Conservation (phyloP, 176 grass and related monocot species). For the Tillandsia fasciculata region DNA sequence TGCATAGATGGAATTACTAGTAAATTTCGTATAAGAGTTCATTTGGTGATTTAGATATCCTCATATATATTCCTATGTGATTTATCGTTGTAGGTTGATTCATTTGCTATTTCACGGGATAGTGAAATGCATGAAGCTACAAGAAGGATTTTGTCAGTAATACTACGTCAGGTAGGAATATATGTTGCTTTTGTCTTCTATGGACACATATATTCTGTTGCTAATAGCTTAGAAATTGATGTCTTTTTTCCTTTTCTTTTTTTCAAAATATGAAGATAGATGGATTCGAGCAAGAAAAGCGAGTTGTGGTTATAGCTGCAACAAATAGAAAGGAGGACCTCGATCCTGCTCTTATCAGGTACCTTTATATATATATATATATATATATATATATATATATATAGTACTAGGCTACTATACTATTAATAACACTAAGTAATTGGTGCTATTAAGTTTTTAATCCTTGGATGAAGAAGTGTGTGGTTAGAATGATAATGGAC, state of each 20-base stretch:
- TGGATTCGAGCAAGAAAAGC: constrained; percentile 85
- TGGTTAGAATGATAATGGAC: no score
- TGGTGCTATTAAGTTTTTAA: no score
- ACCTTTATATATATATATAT: neutral
- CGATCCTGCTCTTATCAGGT: constrained; percentile 96
- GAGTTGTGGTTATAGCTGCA: constrained; percentile 83
- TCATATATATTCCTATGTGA: no score
- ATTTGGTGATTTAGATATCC: constrained; percentile 5
- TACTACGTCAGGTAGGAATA: constrained; percentile 66
- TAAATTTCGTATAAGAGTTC: neutral
- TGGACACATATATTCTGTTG: neutral
- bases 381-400: no score
- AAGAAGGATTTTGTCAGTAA: constrained; percentile 89
- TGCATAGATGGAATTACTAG: no score
- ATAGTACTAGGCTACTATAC: no score
- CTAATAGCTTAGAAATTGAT: neutral
- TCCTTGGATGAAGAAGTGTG: no score
- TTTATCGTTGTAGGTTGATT: constrained; percentile 60
- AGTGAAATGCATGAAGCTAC: constrained; percentile 98
- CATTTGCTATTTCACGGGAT: constrained; percentile 76
- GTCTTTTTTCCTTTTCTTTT: no score
- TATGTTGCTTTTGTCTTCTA: neutral
- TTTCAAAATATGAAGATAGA: constrained; percentile 55
- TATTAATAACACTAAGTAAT: no score
- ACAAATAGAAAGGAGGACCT: constrained; percentile 98